These are phyloP conservation scores for Helianthus annuus DNA, from an alignment of 129 eudicot genomes.

Conservation along the genomic window DNA sequence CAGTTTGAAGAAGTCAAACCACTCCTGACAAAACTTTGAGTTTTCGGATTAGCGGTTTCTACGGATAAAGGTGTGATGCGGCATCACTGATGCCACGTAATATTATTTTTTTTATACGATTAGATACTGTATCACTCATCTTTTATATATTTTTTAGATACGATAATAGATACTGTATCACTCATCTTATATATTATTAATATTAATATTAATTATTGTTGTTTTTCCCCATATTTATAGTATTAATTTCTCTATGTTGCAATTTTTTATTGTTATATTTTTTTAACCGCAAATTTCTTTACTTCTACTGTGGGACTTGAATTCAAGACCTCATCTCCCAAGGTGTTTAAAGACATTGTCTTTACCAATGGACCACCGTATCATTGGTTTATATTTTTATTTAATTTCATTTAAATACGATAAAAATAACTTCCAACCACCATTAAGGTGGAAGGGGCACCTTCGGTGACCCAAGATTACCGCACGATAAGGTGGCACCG, in stretches of 20 bases:
- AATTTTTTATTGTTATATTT: background rate
- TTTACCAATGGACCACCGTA: no score
- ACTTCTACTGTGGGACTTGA: no score
- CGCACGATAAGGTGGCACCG: no score
- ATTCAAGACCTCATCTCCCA: no score
- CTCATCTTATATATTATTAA: no score
- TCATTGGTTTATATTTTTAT: no score
- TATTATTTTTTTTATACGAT: conserved; percentile 13
- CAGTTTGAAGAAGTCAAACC: conserved; percentile 16
- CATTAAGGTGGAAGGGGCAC: no score
- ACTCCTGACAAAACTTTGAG: conserved; percentile 7
- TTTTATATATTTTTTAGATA: background rate
- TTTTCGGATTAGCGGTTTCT: background rate
- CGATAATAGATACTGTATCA: no score
- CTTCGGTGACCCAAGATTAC: no score
- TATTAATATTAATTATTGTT: no score
- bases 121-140: background rate
- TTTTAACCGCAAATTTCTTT: no score
- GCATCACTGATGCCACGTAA: conserved; percentile 28
- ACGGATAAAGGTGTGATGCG: background rate
- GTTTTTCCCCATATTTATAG: background rate
- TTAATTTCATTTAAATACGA: background rate
- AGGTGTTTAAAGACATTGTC: no score
- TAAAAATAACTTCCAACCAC: background rate
- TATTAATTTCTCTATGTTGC: background rate